Conservation (phyloP, 2,329 filamentous ascomycete genomes). For the Pyricularia pennisetigena region DNA sequence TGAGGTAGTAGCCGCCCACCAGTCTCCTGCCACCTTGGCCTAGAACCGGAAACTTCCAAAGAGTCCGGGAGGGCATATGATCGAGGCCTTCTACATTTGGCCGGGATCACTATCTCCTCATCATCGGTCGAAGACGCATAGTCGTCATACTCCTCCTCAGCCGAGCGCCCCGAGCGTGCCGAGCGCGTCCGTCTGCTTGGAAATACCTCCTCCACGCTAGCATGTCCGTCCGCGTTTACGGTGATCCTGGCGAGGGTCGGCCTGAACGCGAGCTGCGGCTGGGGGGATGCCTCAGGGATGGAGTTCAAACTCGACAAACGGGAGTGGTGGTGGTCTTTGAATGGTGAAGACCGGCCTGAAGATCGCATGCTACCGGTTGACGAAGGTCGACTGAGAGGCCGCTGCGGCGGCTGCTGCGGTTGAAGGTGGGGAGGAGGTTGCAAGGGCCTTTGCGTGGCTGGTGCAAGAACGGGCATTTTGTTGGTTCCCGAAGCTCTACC, state of each 20-base stretch:
- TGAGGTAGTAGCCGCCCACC: slow-evolving; percentile 26
- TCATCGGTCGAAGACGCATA: slow-evolving; percentile 52
- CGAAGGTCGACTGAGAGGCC: slow-evolving; percentile 20
- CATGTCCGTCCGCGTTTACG: slow-evolving; percentile 52
- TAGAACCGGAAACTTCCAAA: slow-evolving; percentile 31
- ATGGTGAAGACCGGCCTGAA: slow-evolving; percentile 39
- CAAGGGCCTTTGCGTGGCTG: slow-evolving; percentile 23
- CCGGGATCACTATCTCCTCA: slow-evolving; percentile 53
- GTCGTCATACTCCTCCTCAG: slow-evolving; percentile 19
- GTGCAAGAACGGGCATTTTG: slow-evolving; percentile 35
- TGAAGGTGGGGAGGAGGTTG: slow-evolving; percentile 5
- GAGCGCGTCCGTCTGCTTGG: slow-evolving; percentile 13
- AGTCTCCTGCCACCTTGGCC: slow-evolving; percentile 32
- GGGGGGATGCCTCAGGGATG: slow-evolving; percentile 40
- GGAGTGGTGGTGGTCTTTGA: slow-evolving; percentile 38
- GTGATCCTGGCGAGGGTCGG: slow-evolving; percentile 52
- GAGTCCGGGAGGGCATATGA: slow-evolving; percentile 50
- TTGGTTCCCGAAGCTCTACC: slow-evolving; percentile 22
- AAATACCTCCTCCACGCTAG: slow-evolving; percentile 40
- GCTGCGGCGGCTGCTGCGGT: slow-evolving; percentile 7
- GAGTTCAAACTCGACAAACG: slow-evolving; percentile 43
- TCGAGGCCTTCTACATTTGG: slow-evolving; percentile 35
- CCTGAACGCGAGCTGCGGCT: slow-evolving; percentile 21
- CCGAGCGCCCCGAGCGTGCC: slow-evolving; percentile 3
- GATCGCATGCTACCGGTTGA: slow-evolving; percentile 24